Evolutionary conservation across 139 green algal species (phyloP), one percentile per base, ranked within the genome.

Genomic region (Gonium pectorale): DNA sequence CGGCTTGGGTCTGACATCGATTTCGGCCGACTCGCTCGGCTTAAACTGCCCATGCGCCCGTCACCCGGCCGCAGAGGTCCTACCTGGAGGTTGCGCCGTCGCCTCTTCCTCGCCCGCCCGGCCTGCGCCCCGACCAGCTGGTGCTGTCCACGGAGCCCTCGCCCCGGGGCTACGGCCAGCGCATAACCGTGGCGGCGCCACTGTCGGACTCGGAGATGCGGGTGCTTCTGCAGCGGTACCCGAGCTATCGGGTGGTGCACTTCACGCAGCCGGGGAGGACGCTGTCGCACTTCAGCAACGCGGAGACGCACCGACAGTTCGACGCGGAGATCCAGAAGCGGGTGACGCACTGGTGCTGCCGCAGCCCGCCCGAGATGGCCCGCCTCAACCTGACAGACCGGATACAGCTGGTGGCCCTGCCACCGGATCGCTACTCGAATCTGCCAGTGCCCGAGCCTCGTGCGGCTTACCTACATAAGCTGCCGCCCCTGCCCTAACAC

Each of bases 311-410:
- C 21, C 21, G 4, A 31, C 38, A 77, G 63, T 85, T 37, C 79
- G 79, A 85, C 66, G n/a, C 3, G 6, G 64, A 67, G 64, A 85
- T 85, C 64, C 64, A 75, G 64, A 78, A 66, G 64, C 41, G 22
- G n/a, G 79, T 85, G n/a, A 56, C 79, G 46, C 29, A 67, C 49
- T 85, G 79, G 79, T 85, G 79, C 63, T 85, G 79, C 79, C 64
- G 79, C 13, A 78, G 46, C 46, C 79, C 79, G 17, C 46, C 64
- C 5, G 79, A 85, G 37, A 67, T 69, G 79, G 29, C 11, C 13
- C 13, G 29, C 31, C 31, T 29, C 21, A 83, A 83, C 59, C 60
- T 73, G 31, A 83, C 43, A 8, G 62, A 73, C 17, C 9, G 8
- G 38, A 21, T 83, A n/a, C 77, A 83, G 77, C n/a, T 83, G 41